phyloP scores from a whole-genome alignment of 805 yeast genomes.

The Naumovozyma castellii region DNA sequence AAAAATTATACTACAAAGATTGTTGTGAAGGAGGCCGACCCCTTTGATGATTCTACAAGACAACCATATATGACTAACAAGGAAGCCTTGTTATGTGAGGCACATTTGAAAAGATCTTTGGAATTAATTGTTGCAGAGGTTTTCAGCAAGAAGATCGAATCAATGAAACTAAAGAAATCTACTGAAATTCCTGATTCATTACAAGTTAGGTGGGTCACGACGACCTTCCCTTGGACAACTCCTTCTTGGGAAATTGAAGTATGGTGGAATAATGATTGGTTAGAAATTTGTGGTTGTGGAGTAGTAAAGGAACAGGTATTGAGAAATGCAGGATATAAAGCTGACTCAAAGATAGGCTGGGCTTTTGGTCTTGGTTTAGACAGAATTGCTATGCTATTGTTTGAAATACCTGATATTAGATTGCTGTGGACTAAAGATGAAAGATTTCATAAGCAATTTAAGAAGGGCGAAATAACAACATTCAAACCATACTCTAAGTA shows the following conservation, averaged over 20 bases:
- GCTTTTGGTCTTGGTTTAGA: constrained; percentile 96
- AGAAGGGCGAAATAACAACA: constrained; percentile 50
- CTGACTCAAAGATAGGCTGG: constrained; percentile 70
- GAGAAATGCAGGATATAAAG: constrained; percentile 55
- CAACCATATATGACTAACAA: constrained; percentile 64
- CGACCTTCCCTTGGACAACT: constrained; percentile 95
- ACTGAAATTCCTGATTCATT: constrained; percentile 53
- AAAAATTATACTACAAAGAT: background rate
- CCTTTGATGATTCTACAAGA: constrained; percentile 58
- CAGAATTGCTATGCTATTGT: constrained; percentile 88
- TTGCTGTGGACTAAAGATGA: constrained; percentile 83
- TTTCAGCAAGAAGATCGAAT: constrained; percentile 39
- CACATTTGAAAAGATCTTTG: constrained; percentile 76
- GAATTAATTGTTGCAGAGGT: constrained; percentile 78
- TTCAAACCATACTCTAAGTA: constrained; percentile 86
- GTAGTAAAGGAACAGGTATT: constrained; percentile 73
- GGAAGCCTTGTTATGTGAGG: constrained; percentile 60
- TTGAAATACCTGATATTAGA: constrained; percentile 92
- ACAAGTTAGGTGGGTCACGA: constrained; percentile 88
- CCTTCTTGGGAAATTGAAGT: constrained; percentile 98
- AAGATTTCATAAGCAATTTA: constrained; percentile 67
- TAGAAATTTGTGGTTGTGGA: constrained; percentile 95
- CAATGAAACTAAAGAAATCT: constrained; percentile 34
- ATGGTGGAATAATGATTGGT: constrained; percentile 98
- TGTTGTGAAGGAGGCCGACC: constrained; percentile 24